Evolutionary conservation across 306 rosid species (phyloP).

Genomic region (Lagenaria siceraria): DNA sequence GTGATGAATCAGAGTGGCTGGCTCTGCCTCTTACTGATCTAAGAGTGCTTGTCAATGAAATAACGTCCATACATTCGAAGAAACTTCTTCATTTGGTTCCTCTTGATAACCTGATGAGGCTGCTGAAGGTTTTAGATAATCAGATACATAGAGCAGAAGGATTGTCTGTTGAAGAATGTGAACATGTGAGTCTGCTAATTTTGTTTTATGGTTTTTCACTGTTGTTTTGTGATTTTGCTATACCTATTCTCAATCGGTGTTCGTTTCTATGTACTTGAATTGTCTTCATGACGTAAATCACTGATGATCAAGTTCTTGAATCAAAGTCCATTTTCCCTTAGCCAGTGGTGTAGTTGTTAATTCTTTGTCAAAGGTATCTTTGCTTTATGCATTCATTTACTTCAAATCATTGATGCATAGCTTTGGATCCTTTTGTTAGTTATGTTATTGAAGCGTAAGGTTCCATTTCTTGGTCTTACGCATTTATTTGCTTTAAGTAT

Average conservation of each 20-base stretch:
- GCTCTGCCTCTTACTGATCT: conserved; percentile 71
- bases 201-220: not conserved
- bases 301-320: not conserved
- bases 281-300: not conserved
- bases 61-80: conserved; percentile 70
- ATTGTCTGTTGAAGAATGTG: conserved; percentile 70
- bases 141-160: conserved; percentile 98
- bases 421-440: not conserved
- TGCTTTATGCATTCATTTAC: not conserved
- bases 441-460: not conserved
- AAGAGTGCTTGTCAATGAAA: conserved; percentile 68
- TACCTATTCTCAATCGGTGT: not conserved
- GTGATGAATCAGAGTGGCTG: conserved; percentile 88
- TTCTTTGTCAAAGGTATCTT: not conserved
- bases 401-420: not conserved
- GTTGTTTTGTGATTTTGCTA: not conserved
- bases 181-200: conserved; percentile 47
- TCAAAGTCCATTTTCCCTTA: not conserved
- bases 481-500: not conserved
- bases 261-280: not conserved
- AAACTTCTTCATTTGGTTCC: conserved; percentile 70
- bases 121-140: conserved; percentile 80
- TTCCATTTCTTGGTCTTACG: not conserved
- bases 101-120: conserved; percentile 62
- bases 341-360: not conserved